Evolutionary conservation across 352 stramenopile genomes (phyloP), one percentile per base, ranked within the genome.

Genomic region (Nothophytophthora sp.): DNA sequence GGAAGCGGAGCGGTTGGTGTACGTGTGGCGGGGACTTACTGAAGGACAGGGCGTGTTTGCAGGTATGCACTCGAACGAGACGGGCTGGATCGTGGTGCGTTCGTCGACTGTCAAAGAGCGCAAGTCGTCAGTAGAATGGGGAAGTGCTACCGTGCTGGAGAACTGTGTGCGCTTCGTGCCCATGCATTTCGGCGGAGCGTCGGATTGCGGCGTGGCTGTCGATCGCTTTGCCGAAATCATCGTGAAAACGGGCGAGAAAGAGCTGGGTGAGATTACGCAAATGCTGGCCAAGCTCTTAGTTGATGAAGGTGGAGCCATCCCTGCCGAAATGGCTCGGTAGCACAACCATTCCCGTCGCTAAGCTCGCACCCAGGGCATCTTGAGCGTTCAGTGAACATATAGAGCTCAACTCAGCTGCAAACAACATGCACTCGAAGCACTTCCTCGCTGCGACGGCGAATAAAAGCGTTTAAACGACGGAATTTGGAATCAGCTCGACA

Each of bases 11-110:
- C 70, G 76, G 18, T 63, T 78, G 33, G 70, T 84, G 60, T 63
- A 83, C 9, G 76, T 82, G 39, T 87, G 70, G 70, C 67, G 73
- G 4, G 60, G 56, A 7, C 50, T 69, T 6, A 67, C 54, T n/a
- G 63, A 83, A 50, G 67, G 70, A 20, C 65, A 73, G 33, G 47
- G 63, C 19, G 43, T 50, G 48, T 67, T 68, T 29, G 68, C 70
- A 40, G 63, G 60, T 0, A 59, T 82, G 48, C 70, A 67, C 34
- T 78, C 74, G 50, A 63, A 84, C 38, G 73, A 82, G 39, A 86
- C 72, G 0, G 67, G 73, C 18, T 86, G 72, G 75, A 66, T 72
- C 22, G 50, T 67, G 8, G 42, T 67, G 9, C 61, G 56, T 7
- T 39, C 55, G 24, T 62, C 49, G 0, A 38, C 55, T 12, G 27